Percentiles rank a stretch among this genome's conserved stretches.
Evolutionary conservation across 2,329 filamentous ascomycete species (phyloP).

Genomic region (Penicillium crustosum): DNA sequence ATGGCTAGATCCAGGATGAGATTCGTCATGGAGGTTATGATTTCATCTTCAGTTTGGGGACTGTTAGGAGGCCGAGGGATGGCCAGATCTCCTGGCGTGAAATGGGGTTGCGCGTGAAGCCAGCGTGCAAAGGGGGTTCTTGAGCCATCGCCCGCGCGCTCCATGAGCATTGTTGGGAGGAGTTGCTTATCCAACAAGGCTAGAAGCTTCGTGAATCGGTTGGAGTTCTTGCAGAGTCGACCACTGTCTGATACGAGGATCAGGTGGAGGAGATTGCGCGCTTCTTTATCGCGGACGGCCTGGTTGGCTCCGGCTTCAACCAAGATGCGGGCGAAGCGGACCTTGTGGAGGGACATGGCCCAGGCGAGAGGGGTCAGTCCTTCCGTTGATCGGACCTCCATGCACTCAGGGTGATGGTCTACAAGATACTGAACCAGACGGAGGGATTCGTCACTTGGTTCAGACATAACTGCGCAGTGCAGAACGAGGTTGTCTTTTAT

Average conservation of each 20-base stretch:
- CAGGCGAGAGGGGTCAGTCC: slow-evolving; percentile 65
- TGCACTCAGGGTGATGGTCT: slow-evolving; percentile 57
- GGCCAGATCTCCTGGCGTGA: not conserved
- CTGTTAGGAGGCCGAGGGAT: not conserved
- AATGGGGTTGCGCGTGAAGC: slow-evolving; percentile 36
- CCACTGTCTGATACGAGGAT: slow-evolving; percentile 40
- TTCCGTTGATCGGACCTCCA: slow-evolving; percentile 57
- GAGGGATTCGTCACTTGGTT: slow-evolving; percentile 44
- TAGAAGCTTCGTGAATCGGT: slow-evolving; percentile 58
- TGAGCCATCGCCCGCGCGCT: slow-evolving; percentile 32
- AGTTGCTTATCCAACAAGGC: slow-evolving; percentile 59
- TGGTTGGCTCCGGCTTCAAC: slow-evolving; percentile 70
- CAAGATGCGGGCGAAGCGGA: slow-evolving; percentile 54
- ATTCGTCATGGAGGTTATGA: slow-evolving; percentile 44
- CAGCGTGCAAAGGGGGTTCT: slow-evolving; percentile 58
- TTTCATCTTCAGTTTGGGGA: slow-evolving; percentile 23
- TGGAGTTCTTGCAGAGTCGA: slow-evolving; percentile 32
- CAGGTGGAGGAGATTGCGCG: slow-evolving; percentile 69
- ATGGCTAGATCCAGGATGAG: slow-evolving; percentile 57
- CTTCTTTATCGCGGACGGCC: slow-evolving; percentile 58
- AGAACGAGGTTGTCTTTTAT: slow-evolving; percentile 54
- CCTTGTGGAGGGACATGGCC: slow-evolving; percentile 55
- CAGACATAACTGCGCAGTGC: slow-evolving; percentile 62
- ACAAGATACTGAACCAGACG: slow-evolving; percentile 66
- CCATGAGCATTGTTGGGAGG: slow-evolving; percentile 31